Base-by-base conservation (phyloP, 2,329 filamentous ascomycete species). In the Alternaria sp. region DNA sequence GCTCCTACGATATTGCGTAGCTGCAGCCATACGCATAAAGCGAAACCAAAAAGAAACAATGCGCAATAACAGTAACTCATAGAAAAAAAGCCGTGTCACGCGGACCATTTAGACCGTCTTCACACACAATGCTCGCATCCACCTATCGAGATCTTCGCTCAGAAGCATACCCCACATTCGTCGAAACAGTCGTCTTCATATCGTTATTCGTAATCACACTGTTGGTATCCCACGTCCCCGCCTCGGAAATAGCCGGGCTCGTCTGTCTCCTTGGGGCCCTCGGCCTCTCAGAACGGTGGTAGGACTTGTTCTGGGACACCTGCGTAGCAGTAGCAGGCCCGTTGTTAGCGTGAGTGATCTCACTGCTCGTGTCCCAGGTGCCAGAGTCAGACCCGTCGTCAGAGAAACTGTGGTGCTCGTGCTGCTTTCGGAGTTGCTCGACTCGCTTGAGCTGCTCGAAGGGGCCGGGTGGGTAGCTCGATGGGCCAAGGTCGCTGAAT, bases 301-400 rank as follows among this genome's bases (percentile, higher is more conserved):
- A 62, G 15, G 60, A 57, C 10, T 26, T 49, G 9, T 62, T 61
- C 15, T 47, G 21, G 9, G 60, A 62, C 17, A 62, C 60, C 4
- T 51, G 12, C 12, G 60, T 62, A 25, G 60, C 49, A 13, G 60
- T 62, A 25, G 60, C 49, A 13, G 60, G 60, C 5, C 60, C 60
- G 15, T 62, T 59, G 44, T 62, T 62, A 9, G 60, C 60, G 13
- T 63, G 61, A 23, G 61, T 63, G 17, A 60, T 51, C 28, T 63
- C 61, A 45, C 61, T 63, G 51, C 60, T 62, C 15, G 60, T 62
- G 11, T 62, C 60, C 61, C 61, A 63, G 11, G 61, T 63, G 8
- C 61, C 61, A 15, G 56, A 50, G 44, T 63, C 61, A 4, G 61
- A 63, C 28, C 56, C 57, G 23, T 62, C 59, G 8, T 62, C 59